Evolutionary conservation across 2,329 filamentous ascomycete genomes (phyloP).

Genomic region (Scytalidium sp.): DNA sequence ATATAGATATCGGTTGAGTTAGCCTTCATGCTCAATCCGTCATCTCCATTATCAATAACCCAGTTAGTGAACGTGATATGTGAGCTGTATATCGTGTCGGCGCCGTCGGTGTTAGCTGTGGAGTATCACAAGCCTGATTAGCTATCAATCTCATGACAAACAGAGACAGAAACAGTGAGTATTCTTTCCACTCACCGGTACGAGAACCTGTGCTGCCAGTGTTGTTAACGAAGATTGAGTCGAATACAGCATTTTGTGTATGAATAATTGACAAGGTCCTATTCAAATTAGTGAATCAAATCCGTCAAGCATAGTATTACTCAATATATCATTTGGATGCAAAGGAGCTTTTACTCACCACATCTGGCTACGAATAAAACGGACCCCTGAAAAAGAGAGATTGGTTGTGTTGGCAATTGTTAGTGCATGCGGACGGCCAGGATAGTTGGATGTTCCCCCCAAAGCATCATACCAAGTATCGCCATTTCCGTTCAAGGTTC

Average conservation of each 20-base stretch:
- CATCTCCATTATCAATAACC: slow-evolving; percentile 50
- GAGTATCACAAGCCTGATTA: neutral
- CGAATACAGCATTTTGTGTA: slow-evolving; percentile 42
- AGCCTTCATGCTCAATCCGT: slow-evolving; percentile 50
- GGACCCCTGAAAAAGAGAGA: slow-evolving; percentile 43
- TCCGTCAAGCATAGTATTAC: slow-evolving; percentile 2
- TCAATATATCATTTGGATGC: neutral
- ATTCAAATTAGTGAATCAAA: neutral
- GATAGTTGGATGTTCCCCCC: slow-evolving; percentile 40
- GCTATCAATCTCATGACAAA: neutral
- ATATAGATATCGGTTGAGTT: slow-evolving; percentile 54
- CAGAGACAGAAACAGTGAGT: neutral
- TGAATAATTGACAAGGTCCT: slow-evolving; percentile 50
- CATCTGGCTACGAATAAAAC: slow-evolving; percentile 57
- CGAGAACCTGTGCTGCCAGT: slow-evolving; percentile 25
- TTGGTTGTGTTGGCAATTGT: slow-evolving; percentile 47
- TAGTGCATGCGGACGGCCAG: slow-evolving; percentile 48
- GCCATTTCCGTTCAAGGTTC: slow-evolving; percentile 57
- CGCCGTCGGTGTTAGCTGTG: slow-evolving; percentile 36
- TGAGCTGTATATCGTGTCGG: slow-evolving; percentile 50
- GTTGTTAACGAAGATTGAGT: slow-evolving; percentile 52
- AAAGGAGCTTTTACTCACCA: slow-evolving; percentile 35
- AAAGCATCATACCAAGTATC: slow-evolving; percentile 57
- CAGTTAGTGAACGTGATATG: slow-evolving; percentile 49
- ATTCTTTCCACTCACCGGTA: slow-evolving; percentile 15